These are phyloP conservation scores for Moniliophthora roreri DNA, from an alignment of 1,284 basidiomycete species.

Conservation along the genomic window DNA sequence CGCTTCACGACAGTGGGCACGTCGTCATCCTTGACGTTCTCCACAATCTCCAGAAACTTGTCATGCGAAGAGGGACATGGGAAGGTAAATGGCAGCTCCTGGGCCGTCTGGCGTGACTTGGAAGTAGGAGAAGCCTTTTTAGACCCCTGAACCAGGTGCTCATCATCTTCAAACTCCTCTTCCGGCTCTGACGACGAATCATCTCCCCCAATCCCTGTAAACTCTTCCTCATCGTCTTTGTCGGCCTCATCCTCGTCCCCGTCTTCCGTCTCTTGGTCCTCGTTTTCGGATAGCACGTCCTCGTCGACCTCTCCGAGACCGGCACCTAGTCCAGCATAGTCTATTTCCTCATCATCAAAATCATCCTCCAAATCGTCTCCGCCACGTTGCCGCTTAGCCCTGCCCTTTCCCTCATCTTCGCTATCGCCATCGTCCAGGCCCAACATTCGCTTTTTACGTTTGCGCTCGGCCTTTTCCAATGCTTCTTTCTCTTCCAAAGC, in stretches of 20 bases:
- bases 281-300: constrained; percentile 38
- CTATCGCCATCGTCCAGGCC: constrained; percentile 71
- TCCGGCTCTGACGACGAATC: constrained; percentile 24
- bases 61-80: constrained; percentile 85
- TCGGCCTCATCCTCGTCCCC: constrained; percentile 56
- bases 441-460: constrained; percentile 82
- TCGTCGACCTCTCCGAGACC: constrained; percentile 40
- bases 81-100: constrained; percentile 91
- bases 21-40: constrained; percentile 68
- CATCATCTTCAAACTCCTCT: constrained; percentile 34
- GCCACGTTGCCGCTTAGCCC: constrained; percentile 50
- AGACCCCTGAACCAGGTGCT: constrained; percentile 30
- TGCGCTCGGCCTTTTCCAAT: constrained; percentile 84
- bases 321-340: constrained; percentile 45
- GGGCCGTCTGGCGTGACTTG: constrained; percentile 21
- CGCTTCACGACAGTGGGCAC: constrained; percentile 87
- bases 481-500: constrained; percentile 88
- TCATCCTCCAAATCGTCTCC: constrained; percentile 94
- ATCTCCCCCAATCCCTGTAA: constrained; percentile 14
- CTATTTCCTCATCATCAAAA: constrained; percentile 59
- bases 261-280: constrained; percentile 85
- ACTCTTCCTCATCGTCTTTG: constrained; percentile 37
- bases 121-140: constrained; percentile 28
- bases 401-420: constrained; percentile 48
- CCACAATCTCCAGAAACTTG: constrained; percentile 84